phyloP scores from a whole-genome alignment of 371 early-diverging fungal genomes.

The Mortierella sp. region DNA sequence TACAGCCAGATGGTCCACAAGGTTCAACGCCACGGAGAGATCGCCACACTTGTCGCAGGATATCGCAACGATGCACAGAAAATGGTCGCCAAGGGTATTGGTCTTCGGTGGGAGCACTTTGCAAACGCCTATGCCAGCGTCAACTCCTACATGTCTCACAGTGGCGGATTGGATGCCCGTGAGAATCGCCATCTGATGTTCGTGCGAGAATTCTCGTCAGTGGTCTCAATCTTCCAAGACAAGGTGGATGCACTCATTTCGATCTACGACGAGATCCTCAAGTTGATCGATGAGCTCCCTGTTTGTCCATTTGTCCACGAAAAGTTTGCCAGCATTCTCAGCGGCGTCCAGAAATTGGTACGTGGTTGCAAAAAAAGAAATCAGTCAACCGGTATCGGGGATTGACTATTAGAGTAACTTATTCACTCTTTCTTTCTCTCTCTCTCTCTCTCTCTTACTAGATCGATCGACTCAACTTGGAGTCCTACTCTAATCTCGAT shows the following conservation, averaged over 20 bases:
- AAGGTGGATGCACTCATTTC: conserved; percentile 88
- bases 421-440: background rate
- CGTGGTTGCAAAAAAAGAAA: conserved; percentile 11
- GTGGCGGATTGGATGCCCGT: conserved; percentile 66
- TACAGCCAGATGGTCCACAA: conserved; percentile 89
- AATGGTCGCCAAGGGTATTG: conserved; percentile 89
- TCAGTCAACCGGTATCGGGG: background rate
- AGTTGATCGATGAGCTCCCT: conserved; percentile 83
- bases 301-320: conserved; percentile 79
- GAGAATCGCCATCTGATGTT: conserved; percentile 93
- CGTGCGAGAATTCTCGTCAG: conserved; percentile 93
- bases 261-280: conserved; percentile 84
- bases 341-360: conserved; percentile 85
- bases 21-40: conserved; percentile 80
- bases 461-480: conserved; percentile 93
- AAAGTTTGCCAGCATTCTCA: conserved; percentile 75
- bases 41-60: conserved; percentile 86
- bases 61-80: conserved; percentile 93
- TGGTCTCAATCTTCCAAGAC: conserved; percentile 94
- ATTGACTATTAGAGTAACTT: no score
- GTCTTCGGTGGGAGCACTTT: conserved; percentile 96
- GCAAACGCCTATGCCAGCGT: conserved; percentile 67
- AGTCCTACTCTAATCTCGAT: conserved; percentile 92
- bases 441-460: conserved; percentile 21
- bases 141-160: conserved; percentile 69